Percentiles rank a stretch among this genome's conserved stretches.
These are phyloP conservation scores for Rhododendron molle DNA, from an alignment of 148 eudicot genomes.

Conservation along the genomic window DNA sequence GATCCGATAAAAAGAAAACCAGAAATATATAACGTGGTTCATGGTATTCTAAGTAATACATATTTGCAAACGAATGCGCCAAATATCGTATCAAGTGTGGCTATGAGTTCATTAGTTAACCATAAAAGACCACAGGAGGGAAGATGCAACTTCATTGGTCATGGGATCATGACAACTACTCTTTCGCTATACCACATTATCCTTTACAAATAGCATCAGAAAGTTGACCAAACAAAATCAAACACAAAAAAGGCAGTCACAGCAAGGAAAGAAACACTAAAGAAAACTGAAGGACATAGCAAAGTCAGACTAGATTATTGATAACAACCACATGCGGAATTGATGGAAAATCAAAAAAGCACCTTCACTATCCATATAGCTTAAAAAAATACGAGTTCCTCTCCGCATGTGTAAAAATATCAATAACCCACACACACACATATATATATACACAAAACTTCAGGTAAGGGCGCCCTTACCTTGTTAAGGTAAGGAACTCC, in stretches of 20 bases:
- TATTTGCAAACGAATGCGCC: neutral
- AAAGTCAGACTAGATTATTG: neutral
- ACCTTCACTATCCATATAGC: too few relatives aligned
- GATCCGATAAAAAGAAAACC: neutral
- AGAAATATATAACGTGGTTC: too few relatives aligned
- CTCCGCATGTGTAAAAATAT: neutral
- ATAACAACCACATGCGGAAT: neutral
- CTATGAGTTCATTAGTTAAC: neutral
- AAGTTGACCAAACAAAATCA: neutral
- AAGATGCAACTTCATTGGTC: too few relatives aligned
- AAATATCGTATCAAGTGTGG: neutral
- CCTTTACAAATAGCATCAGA: neutral
- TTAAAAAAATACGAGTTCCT: neutral
- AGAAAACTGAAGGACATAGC: neutral
- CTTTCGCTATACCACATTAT: neutral
- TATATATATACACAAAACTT: too few relatives aligned
- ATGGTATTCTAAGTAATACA: too few relatives aligned
- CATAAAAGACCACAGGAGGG: too few relatives aligned
- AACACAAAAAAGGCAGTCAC: neutral
- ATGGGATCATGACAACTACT: neutral
- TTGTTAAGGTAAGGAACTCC: too few relatives aligned
- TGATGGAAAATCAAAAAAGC: neutral
- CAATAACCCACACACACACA: neutral
- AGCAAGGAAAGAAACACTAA: neutral
- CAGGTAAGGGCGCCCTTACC: too few relatives aligned